Evolutionary conservation across 2,329 filamentous ascomycete species (phyloP), one percentile per base, ranked within the genome.

Genomic region (Aspergillus caelatus): DNA sequence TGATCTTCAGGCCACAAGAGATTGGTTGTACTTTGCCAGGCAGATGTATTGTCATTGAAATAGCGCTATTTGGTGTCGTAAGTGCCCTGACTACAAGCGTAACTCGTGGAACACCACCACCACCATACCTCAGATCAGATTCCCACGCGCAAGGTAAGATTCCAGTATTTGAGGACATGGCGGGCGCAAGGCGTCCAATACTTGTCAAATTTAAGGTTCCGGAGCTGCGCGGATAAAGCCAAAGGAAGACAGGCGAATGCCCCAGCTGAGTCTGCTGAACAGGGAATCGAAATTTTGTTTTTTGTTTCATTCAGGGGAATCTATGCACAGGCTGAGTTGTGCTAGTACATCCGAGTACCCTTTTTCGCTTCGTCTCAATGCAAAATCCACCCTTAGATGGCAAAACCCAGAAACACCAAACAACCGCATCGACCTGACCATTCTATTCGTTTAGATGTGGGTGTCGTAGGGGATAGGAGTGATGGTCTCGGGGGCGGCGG

Each of bases 391-490:
- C 71, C 67, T 66, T 67, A 65, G 70, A 72, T 67, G 69, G 67
- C 71, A 74, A 71, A 74, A 68, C 71, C 71, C 71, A 72, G 70
- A 72, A 77, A 78, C 77, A 78, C 75, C 75, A 71, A 73, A 74
- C 69, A 76, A 75, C 76, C 75, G 71, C 73, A 72, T 72, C 73
- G 69, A 70, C 72, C 71, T 72, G 69, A 70, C 72, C 71, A 66
- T 72, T 69, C 70, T 72, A 71, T 73, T 71, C 74, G 71, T 78
- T 89, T 95, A 99, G 83, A 99, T 98, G 80, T 92, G 94, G 77
- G 95, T 99, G 88, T 98, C 95, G 89, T 98, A 99, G 78, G 95
- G 84, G 75, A 98, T 88, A 75, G 94, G 93, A 68, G 89, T 89
- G 77, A 98, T 89, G 75, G 91, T 97, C 89, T 97, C 93, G 70